A percentile compares a stretch with the other conserved stretches of the same genome.
These are phyloP conservation scores for Pseudognaphalium luteoalbum DNA, from an alignment of 129 eudicot species.

Conservation along the genomic window DNA sequence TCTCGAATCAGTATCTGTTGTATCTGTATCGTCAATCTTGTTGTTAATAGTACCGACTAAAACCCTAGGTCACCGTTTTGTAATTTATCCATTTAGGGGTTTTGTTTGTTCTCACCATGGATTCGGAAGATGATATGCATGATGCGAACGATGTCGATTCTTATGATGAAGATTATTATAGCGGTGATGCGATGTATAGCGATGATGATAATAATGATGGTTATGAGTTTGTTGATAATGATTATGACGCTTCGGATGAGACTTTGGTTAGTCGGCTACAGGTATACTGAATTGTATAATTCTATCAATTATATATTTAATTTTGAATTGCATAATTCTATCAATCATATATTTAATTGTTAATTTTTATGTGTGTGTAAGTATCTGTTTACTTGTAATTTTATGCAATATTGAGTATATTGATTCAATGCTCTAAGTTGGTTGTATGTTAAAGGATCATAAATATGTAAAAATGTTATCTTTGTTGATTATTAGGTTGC, in stretches of 20 bases:
- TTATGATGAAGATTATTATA: slow-evolving; percentile 53
- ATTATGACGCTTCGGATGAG: slow-evolving; percentile 49
- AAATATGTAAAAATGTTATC: background rate
- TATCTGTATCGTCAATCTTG: slow-evolving; percentile 3
- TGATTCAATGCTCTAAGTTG: background rate
- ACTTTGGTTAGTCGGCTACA: slow-evolving; percentile 30
- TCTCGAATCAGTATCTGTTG: background rate
- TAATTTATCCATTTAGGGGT: slow-evolving; percentile 19
- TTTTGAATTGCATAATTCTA: too few relatives aligned
- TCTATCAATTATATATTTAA: background rate
- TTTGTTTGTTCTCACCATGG: slow-evolving; percentile 36
- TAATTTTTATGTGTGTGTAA: background rate
- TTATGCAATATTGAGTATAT: background rate
- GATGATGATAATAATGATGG: slow-evolving; percentile 49
- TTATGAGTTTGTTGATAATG: slow-evolving; percentile 54
- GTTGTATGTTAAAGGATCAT: background rate
- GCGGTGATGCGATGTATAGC: slow-evolving; percentile 45
- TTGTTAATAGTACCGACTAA: slow-evolving; percentile 14
- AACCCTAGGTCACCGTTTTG: slow-evolving; percentile 29
- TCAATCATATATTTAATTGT: too few relatives aligned
- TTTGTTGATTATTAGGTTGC: background rate
- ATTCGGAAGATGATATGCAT: slow-evolving; percentile 76
- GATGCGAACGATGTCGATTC: slow-evolving; percentile 61
- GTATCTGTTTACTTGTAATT: background rate
- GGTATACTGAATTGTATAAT: background rate